These are phyloP conservation scores for Coemansia umbellata DNA, from an alignment of 192 early-diverging fungal species.

Conservation along the genomic window DNA sequence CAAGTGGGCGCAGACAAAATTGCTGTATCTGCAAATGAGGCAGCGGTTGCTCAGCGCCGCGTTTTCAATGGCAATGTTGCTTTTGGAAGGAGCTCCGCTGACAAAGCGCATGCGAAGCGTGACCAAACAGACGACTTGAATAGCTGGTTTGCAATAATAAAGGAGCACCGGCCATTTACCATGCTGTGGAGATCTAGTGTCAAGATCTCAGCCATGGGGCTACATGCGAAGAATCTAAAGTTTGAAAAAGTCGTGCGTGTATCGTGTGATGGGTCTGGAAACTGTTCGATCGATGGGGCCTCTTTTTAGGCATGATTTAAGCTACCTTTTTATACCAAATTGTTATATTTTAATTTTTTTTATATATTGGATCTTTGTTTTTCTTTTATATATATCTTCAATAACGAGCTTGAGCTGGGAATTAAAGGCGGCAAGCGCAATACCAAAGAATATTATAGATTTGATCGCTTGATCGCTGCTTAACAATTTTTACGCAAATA, in stretches of 20 bases:
- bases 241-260: conserved; percentile 43
- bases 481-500: not conserved
- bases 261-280: conserved; percentile 15
- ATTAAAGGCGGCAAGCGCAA: too few relatives aligned
- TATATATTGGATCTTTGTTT: too few relatives aligned
- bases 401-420: too few relatives aligned
- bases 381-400: too few relatives aligned
- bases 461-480: too few relatives aligned
- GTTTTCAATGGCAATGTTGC: conserved; percentile 1
- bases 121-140: conserved; percentile 9
- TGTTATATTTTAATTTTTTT: too few relatives aligned
- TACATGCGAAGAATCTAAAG: conserved; percentile 31
- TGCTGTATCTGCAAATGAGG: not conserved
- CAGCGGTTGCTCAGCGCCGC: conserved; percentile 14
- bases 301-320: too few relatives aligned
- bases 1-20: conserved; percentile 1
- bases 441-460: not conserved
- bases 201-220: conserved; percentile 29
- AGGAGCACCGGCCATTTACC: conserved; percentile 24
- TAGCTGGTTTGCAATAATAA: conserved; percentile 38
- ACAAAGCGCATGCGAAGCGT: not conserved
- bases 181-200: conserved; percentile 44
- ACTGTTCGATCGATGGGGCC: conserved; percentile 28
- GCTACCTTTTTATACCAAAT: too few relatives aligned
- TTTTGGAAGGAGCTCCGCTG: conserved; percentile 10